phyloP scores from a whole-genome alignment of 306 rosid genomes.

The Cucurbita moschata region DNA sequence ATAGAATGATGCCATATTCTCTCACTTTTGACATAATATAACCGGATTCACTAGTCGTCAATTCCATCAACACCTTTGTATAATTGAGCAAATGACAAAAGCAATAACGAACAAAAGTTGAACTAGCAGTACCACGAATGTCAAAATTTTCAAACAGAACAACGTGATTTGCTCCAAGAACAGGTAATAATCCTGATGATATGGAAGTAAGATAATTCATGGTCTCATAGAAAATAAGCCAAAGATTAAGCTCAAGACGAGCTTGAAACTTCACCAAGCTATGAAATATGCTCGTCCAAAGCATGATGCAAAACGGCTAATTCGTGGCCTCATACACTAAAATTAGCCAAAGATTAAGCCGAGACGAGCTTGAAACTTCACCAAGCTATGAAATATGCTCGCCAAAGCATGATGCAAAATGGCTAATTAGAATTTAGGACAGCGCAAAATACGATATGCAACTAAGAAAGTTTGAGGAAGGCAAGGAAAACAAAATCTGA shows the following conservation, averaged over 20 bases:
- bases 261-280: neutral
- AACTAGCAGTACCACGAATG: neutral
- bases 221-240: neutral
- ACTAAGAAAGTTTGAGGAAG: neutral
- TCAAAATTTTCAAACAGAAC: neutral
- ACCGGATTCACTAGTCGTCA: neutral
- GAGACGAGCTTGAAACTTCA: neutral
- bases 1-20: neutral
- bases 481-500: neutral
- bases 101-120: neutral
- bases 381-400: neutral
- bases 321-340: neutral
- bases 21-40: neutral
- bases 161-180: neutral
- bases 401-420: neutral
- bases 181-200: neutral
- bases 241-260: neutral
- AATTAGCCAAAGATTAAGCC: neutral
- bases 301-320: neutral
- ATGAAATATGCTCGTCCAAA: neutral
- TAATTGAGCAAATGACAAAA: neutral
- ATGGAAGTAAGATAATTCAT: neutral
- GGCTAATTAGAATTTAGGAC: neutral
- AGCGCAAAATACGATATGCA: neutral
- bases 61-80: neutral